Conservation (phyloP, 1,139 yeast genomes). For the Protomyces macrosporus region DNA sequence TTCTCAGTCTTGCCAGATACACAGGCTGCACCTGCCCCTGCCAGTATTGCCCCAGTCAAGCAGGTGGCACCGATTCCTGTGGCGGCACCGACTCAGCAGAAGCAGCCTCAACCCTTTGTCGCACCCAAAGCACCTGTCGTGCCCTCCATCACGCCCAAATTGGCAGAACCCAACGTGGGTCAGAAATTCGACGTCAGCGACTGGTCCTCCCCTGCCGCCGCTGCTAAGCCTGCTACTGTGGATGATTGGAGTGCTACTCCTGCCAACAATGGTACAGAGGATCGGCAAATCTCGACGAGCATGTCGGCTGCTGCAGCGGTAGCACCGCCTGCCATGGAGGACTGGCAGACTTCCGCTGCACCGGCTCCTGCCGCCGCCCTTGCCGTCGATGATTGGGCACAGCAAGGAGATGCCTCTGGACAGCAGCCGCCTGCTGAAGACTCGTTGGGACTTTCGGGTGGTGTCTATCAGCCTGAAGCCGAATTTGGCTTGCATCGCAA, state of each 20-base stretch:
- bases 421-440: neutral
- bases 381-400: neutral
- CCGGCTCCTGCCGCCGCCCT: neutral
- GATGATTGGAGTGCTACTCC: neutral
- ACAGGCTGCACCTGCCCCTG: neutral
- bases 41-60: neutral
- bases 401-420: neutral
- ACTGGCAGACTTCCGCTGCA: neutral
- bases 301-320: too few species aligned
- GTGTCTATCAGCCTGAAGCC: neutral
- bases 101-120: neutral
- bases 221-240: neutral
- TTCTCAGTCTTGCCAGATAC: neutral
- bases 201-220: neutral
- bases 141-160: neutral
- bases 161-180: neutral
- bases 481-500: neutral
- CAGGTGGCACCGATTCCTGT: neutral
- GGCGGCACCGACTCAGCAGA: neutral
- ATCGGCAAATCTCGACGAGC: too few species aligned
- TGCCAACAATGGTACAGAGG: neutral
- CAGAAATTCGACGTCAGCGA: neutral
- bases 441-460: neutral
- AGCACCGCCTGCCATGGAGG: too few species aligned
- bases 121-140: too few species aligned